Conservation (phyloP, 2,329 filamentous ascomycete species). For the Fusarium pseudocircinatum region DNA sequence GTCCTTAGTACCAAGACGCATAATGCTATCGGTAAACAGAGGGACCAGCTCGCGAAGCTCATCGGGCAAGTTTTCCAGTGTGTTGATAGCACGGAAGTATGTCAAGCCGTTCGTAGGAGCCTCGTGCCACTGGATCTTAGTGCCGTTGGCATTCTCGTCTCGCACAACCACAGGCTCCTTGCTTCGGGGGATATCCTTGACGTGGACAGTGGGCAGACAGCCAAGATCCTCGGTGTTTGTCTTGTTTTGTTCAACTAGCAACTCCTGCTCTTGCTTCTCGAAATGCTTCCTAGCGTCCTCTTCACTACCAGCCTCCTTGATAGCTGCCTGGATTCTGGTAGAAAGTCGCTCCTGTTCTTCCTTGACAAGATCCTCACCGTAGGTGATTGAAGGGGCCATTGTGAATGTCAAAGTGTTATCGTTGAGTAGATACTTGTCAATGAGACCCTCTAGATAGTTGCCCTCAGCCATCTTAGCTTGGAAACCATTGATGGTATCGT, state of each 20-base stretch:
- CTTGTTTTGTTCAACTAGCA: constrained; percentile 84
- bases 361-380: constrained; percentile 75
- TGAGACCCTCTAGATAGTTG: constrained; percentile 82
- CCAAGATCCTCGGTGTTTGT: constrained; percentile 86
- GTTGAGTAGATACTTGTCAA: constrained; percentile 91
- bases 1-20: constrained; percentile 89
- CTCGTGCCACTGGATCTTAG: constrained; percentile 87
- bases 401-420: constrained; percentile 91
- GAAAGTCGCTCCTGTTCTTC: constrained; percentile 83
- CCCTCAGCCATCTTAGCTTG: constrained; percentile 78
- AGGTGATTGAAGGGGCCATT: constrained; percentile 86
- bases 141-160: constrained; percentile 72
- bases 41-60: constrained; percentile 87
- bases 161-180: constrained; percentile 70
- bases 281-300: constrained; percentile 77
- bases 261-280: constrained; percentile 79
- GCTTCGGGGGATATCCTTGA: constrained; percentile 85
- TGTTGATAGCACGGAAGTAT: constrained; percentile 91
- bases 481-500: constrained; percentile 86
- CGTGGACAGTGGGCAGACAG: constrained; percentile 86
- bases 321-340: constrained; percentile 76
- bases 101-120: constrained; percentile 95
- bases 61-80: constrained; percentile 80
- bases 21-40: constrained; percentile 89
- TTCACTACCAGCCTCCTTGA: constrained; percentile 74